Evolutionary conservation across 768 basidiomycete genomes (phyloP).

Genomic region (Mycena sanguinolenta): DNA sequence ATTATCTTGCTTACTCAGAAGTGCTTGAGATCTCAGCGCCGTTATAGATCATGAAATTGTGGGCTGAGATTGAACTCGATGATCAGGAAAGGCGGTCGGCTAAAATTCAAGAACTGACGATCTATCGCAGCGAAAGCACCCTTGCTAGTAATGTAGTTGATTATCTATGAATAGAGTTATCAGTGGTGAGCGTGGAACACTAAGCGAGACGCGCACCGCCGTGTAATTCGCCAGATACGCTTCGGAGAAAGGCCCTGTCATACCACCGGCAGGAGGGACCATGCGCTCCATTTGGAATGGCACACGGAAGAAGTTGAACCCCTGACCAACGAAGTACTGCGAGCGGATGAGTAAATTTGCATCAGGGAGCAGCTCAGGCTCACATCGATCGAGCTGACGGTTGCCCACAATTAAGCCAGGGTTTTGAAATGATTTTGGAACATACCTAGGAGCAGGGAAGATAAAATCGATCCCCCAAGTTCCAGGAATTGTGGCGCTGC

Average conservation of each 20-base stretch:
- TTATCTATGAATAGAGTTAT: conserved; percentile 52
- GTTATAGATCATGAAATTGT: conserved; percentile 75
- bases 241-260: conserved; percentile 66
- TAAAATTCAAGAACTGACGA: conserved; percentile 51
- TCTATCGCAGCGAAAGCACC: conserved; percentile 71
- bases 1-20: conserved; percentile 52
- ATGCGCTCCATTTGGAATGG: conserved; percentile 73
- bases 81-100: neutral
- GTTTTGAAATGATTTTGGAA: neutral
- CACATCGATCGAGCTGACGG: conserved; percentile 54
- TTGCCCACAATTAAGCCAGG: conserved; percentile 52
- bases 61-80: conserved; percentile 50
- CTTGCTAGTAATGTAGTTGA: conserved; percentile 72
- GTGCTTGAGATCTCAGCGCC: conserved; percentile 63
- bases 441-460: conserved; percentile 31
- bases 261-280: conserved; percentile 63
- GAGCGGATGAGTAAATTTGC: conserved; percentile 34
- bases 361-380: conserved; percentile 4
- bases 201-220: conserved; percentile 46
- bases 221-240: conserved; percentile 67
- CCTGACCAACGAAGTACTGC: conserved; percentile 69
- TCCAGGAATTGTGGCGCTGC: conserved; percentile 62
- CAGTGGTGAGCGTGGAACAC: neutral
- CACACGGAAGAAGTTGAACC: conserved; percentile 61
- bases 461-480: conserved; percentile 51